These are phyloP conservation scores for Fusarium algeriense DNA, from an alignment of 2,329 filamentous ascomycete species.

Conservation along the genomic window DNA sequence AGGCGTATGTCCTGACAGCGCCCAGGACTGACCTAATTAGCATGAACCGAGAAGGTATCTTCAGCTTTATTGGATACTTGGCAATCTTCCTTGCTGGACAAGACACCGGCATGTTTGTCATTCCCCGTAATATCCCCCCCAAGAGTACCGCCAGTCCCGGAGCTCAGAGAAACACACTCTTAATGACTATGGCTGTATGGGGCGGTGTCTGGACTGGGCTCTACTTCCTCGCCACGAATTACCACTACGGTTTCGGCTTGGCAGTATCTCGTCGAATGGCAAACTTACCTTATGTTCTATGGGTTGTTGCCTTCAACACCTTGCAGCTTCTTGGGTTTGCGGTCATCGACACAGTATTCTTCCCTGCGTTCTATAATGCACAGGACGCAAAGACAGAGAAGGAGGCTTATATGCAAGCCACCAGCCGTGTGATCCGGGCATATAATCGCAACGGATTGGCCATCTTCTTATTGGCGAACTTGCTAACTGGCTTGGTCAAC, in stretches of 20 bases:
- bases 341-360: constrained; percentile 80
- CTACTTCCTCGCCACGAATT: constrained; percentile 77
- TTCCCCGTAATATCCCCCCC: constrained; percentile 69
- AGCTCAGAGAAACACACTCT: constrained; percentile 66
- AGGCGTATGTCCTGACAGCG: constrained; percentile 84
- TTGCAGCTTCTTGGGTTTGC: constrained; percentile 85
- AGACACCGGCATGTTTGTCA: constrained; percentile 81
- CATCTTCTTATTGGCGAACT: constrained; percentile 87
- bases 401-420: constrained; percentile 75
- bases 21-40: constrained; percentile 83
- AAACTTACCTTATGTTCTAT: constrained; percentile 93
- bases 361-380: constrained; percentile 76
- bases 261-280: constrained; percentile 88
- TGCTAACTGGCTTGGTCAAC: constrained; percentile 91
- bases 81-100: constrained; percentile 95
- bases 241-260: constrained; percentile 77
- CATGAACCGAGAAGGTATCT: constrained; percentile 95
- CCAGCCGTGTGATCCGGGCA: constrained; percentile 82
- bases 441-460: constrained; percentile 91
- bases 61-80: constrained; percentile 92
- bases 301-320: constrained; percentile 92
- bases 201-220: constrained; percentile 75
- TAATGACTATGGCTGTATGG: constrained; percentile 74
- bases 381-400: constrained; percentile 67
- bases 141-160: constrained; percentile 57